Percentiles rank a stretch among this genome's conserved stretches.
Conservation (phyloP, 192 early-diverging fungal genomes). For the Backusella sp. region DNA sequence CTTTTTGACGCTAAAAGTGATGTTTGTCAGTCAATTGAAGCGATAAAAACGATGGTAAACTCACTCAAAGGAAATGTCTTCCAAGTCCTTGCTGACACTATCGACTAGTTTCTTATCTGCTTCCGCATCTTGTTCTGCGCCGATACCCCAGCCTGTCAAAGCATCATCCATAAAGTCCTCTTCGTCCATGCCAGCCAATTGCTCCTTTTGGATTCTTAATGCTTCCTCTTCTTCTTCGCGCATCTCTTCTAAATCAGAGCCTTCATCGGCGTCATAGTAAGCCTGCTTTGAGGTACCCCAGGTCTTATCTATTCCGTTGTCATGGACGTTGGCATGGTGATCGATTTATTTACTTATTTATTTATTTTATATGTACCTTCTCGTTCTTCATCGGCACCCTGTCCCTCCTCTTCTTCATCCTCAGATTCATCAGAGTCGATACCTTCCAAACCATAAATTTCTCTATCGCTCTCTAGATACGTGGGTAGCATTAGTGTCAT, state of each 20-base stretch:
- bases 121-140: conserved; percentile 42
- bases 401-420: conserved; percentile 17
- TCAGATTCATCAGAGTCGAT: conserved; percentile 51
- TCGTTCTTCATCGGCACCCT: conserved; percentile 6
- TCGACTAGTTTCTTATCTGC: conserved; percentile 47
- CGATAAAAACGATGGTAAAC: neutral
- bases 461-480: conserved; percentile 65
- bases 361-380: conserved; percentile 16
- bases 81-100: conserved; percentile 49
- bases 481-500: neutral
- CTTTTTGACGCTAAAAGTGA: neutral
- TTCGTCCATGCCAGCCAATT: conserved; percentile 75
- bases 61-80: conserved; percentile 49
- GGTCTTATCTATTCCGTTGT: conserved; percentile 52
- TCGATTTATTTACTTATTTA: too few relatives aligned
- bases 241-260: conserved; percentile 73
- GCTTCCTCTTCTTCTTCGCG: conserved; percentile 90
- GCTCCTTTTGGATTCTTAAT: conserved; percentile 78
- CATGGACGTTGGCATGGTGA: neutral
- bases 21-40: too few relatives aligned
- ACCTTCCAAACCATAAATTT: conserved; percentile 75
- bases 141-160: conserved; percentile 48
- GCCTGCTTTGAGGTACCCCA: conserved; percentile 79
- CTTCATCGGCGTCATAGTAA: conserved; percentile 88
- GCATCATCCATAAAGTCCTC: conserved; percentile 83